These are phyloP conservation scores for Paraurostyla sp. DNA, from an alignment of 73 alveolate species.

Conservation along the genomic window DNA sequence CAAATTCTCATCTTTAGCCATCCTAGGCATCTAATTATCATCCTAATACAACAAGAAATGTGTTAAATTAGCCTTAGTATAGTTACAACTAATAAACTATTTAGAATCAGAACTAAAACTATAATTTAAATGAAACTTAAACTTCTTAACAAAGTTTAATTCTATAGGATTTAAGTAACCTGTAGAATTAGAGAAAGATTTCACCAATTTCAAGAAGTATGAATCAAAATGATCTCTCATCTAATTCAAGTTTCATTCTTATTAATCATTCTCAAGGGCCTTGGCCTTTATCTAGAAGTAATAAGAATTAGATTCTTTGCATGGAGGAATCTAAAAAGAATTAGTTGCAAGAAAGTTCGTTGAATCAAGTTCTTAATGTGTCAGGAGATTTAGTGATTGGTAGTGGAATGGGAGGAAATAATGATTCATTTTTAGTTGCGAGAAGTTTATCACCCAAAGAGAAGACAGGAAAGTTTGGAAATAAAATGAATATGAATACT, in stretches of 20 bases:
- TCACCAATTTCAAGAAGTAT: conserved; percentile 45
- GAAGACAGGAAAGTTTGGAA: conserved; percentile 37
- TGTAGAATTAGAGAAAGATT: neutral
- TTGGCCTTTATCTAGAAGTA: conserved; percentile 12
- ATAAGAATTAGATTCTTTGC: neutral
- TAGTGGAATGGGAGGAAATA: neutral
- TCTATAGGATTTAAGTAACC: neutral
- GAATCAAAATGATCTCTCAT: neutral
- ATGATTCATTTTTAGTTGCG: conserved; percentile 31
- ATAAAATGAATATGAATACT: neutral
- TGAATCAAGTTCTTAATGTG: neutral
- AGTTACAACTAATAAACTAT: too few relatives aligned
- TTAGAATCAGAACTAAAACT: too few relatives aligned
- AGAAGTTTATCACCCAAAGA: conserved; percentile 50
- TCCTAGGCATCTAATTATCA: neutral
- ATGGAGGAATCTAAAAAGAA: neutral
- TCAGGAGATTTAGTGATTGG: neutral
- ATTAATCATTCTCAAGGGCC: neutral
- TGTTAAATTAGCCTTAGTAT: neutral
- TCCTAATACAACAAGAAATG: conserved; percentile 7
- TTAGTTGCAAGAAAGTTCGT: conserved; percentile 17
- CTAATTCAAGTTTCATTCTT: neutral
- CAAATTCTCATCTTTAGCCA: too few relatives aligned
- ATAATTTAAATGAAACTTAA: neutral
- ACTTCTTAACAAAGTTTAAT: neutral